These are phyloP conservation scores for Plasmopara halstedii DNA, from an alignment of 352 stramenopile genomes.

Conservation along the genomic window DNA sequence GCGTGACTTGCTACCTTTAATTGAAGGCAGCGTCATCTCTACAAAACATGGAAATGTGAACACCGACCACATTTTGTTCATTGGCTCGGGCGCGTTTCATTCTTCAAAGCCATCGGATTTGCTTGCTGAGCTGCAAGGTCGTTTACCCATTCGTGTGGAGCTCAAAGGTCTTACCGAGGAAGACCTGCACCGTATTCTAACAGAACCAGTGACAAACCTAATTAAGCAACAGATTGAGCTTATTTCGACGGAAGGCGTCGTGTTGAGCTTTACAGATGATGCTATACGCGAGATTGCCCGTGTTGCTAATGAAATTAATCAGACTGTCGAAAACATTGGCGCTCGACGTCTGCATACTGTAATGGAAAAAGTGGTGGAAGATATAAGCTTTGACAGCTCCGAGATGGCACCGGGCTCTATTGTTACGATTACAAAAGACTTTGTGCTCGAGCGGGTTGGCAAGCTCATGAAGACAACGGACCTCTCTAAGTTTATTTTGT, in stretches of 20 bases:
- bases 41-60: conserved; percentile 99
- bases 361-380: conserved; percentile 98
- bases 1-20: conserved; percentile 96
- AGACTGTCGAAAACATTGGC: conserved; percentile 98
- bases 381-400: conserved; percentile 97
- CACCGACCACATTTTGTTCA: conserved; percentile 99
- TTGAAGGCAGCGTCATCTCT: conserved; percentile 96
- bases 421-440: conserved; percentile 91
- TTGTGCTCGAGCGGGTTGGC: conserved; percentile 90
- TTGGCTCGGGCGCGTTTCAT: conserved; percentile 97
- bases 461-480: conserved; percentile 94
- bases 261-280: conserved; percentile 94
- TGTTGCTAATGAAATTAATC: conserved; percentile 93
- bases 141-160: conserved; percentile 98
- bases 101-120: conserved; percentile 97
- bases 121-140: conserved; percentile 96
- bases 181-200: conserved; percentile 99
- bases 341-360: conserved; percentile 96
- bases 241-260: conserved; percentile 95
- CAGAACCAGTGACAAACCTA: conserved; percentile 98
- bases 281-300: conserved; percentile 96
- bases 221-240: conserved; percentile 97
- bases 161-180: conserved; percentile 98
- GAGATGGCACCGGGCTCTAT: conserved; percentile 78
- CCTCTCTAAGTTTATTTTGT: conserved; percentile 98